phyloP scores from a whole-genome alignment of 176 grass and related monocot species.

The Hsuehochloa calcarea region DNA sequence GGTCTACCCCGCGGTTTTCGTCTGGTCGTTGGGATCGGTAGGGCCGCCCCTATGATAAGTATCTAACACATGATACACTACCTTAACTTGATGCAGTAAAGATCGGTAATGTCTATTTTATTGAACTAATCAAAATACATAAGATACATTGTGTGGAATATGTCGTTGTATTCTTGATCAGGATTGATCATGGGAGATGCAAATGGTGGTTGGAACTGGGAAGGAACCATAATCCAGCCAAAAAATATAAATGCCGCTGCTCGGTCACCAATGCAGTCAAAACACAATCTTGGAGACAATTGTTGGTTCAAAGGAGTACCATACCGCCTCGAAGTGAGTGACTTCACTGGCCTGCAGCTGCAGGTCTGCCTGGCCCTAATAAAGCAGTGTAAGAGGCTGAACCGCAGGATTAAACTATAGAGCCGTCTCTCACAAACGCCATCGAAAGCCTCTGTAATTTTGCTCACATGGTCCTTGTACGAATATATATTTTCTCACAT shows the following conservation, averaged over 20 bases:
- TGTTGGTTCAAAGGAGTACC: conserved; percentile 28
- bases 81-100: conserved; percentile 8
- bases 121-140: not conserved
- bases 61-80: not conserved
- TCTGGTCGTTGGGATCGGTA: too few species aligned
- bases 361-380: conserved; percentile 6
- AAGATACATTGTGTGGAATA: not conserved
- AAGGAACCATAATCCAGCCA: not conserved
- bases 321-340: conserved; percentile 31
- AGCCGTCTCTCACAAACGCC: conserved; percentile 4
- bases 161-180: not conserved
- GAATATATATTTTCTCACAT: not conserved
- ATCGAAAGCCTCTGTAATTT: not conserved
- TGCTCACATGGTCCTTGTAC: not conserved
- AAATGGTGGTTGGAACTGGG: conserved; percentile 19
- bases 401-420: conserved; percentile 17
- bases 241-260: not conserved
- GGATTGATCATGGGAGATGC: not conserved
- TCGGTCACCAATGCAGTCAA: conserved; percentile 23
- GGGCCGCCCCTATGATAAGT: too few species aligned
- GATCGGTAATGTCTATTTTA: not conserved
- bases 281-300: conserved; percentile 34
- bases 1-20: too few species aligned
- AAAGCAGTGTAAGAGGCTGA: conserved; percentile 20
- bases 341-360: conserved; percentile 12